These are phyloP conservation scores for Solanum chmielewskii DNA, from an alignment of 257 asterid genomes.

Conservation along the genomic window DNA sequence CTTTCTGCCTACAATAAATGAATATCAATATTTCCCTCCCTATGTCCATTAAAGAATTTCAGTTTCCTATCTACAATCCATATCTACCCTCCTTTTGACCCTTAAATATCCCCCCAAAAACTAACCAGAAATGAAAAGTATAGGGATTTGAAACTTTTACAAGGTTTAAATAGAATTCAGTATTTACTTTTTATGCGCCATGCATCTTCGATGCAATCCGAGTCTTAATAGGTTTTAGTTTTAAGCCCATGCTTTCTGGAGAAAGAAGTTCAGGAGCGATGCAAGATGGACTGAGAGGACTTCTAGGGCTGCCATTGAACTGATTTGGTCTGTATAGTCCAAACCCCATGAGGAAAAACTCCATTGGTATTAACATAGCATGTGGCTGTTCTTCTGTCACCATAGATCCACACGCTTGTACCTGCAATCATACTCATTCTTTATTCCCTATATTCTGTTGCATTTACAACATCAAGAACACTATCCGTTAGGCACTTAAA, in stretches of 20 bases:
- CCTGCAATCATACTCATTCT: conserved; percentile 29
- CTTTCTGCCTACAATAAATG: conserved; percentile 36
- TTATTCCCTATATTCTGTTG: neutral
- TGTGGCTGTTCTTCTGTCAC: conserved; percentile 96
- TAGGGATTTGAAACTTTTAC: conserved; percentile 19
- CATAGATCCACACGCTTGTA: conserved; percentile 82
- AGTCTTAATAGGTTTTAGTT: conserved; percentile 83
- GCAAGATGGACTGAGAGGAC: conserved; percentile 74
- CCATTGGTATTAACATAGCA: conserved; percentile 80
- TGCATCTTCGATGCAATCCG: conserved; percentile 12
- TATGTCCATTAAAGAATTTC: conserved; percentile 45
- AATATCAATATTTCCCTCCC: conserved; percentile 25
- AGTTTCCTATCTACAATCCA: conserved; percentile 20
- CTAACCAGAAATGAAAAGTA: conserved; percentile 6
- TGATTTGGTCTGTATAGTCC: conserved; percentile 56
- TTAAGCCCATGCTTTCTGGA: conserved; percentile 91
- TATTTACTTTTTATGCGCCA: conserved; percentile 4
- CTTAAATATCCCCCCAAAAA: neutral
- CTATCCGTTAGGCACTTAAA: neutral
- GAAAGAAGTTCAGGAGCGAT: conserved; percentile 82
- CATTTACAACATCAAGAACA: neutral
- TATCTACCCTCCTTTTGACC: conserved; percentile 22
- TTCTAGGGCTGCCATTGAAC: conserved; percentile 61
- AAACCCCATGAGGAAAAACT: conserved; percentile 69
- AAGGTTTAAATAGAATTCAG: neutral